Evolutionary conservation across 441 rosid genomes (phyloP).

Genomic region (Erysimum pusillum): DNA sequence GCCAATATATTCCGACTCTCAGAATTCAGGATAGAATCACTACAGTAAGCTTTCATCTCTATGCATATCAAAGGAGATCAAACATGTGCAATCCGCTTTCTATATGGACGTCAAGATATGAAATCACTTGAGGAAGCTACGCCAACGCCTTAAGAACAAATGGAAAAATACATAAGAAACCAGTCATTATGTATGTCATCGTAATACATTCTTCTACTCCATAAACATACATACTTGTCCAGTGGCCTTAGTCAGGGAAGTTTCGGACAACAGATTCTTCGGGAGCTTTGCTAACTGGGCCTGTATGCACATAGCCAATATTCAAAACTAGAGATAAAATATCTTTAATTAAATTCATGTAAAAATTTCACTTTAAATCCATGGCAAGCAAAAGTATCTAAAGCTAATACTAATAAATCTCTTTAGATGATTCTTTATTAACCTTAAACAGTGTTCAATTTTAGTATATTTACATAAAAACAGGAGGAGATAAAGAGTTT

Average conservation of each 20-base stretch:
- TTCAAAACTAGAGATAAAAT: neutral
- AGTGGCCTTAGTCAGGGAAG: conserved; percentile 48
- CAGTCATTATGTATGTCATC: neutral
- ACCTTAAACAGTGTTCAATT: conserved; percentile 1
- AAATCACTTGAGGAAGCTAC: conserved; percentile 50
- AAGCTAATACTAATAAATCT: conserved; percentile 12
- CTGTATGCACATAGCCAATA: conserved; percentile 29
- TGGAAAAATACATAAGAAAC: neutral
- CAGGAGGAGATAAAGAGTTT: neutral
- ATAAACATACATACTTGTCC: conserved; percentile 46
- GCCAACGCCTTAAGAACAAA: conserved; percentile 30
- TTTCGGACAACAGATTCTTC: conserved; percentile 45
- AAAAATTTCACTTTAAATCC: too few relatives aligned
- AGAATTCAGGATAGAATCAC: too few relatives aligned
- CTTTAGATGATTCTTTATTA: conserved; percentile 8
- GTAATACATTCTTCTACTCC: conserved; percentile 4
- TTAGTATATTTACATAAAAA: neutral
- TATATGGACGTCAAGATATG: conserved; percentile 46
- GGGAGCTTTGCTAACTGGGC: conserved; percentile 46
- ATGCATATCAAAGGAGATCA: conserved; percentile 7
- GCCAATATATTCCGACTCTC: too few relatives aligned
- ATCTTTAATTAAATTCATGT: neutral
- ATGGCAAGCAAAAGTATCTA: neutral
- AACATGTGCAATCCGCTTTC: conserved; percentile 48
- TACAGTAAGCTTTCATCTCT: too few relatives aligned